Percentiles rank a stretch among this genome's conserved stretches.
phyloP scores from a whole-genome alignment of 192 early-diverging fungal genomes.

The Mortierella antarctica region DNA sequence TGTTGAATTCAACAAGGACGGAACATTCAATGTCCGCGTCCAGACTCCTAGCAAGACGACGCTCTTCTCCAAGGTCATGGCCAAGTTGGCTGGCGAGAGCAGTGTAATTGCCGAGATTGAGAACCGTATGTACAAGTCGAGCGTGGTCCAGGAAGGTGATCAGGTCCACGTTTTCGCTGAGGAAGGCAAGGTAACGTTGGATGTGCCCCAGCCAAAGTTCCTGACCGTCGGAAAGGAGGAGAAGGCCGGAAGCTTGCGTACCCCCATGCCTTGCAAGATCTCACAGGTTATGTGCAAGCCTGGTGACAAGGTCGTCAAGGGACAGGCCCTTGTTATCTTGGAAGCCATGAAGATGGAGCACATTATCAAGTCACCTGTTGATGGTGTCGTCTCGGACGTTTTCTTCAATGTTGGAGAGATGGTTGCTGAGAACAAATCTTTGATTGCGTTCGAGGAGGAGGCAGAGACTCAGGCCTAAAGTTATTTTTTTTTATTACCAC shows the following conservation, averaged over 20 bases:
- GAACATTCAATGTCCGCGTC: slow-evolving; percentile 56
- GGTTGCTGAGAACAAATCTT: slow-evolving; percentile 85
- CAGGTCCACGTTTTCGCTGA: slow-evolving; percentile 55
- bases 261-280: slow-evolving; percentile 99
- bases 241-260: slow-evolving; percentile 74
- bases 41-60: slow-evolving; percentile 37
- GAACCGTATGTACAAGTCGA: slow-evolving; percentile 66
- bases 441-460: slow-evolving; percentile 78
- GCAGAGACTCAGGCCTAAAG: slow-evolving; percentile 3
- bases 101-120: slow-evolving; percentile 72
- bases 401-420: slow-evolving; percentile 88
- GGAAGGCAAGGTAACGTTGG: slow-evolving; percentile 61
- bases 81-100: slow-evolving; percentile 57
- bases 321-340: slow-evolving; percentile 82
- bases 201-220: slow-evolving; percentile 67
- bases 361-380: slow-evolving; percentile 82
- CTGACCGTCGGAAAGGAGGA: slow-evolving; percentile 57
- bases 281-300: slow-evolving; percentile 76
- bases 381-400: slow-evolving; percentile 79
- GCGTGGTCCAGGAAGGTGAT: slow-evolving; percentile 68
- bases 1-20: slow-evolving; percentile 44
- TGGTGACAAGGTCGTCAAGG: slow-evolving; percentile 85
- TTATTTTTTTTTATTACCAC: too few relatives aligned
- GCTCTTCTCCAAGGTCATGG: slow-evolving; percentile 52
- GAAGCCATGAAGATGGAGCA: slow-evolving; percentile 99